Base-by-base conservation (phyloP, 768 basidiomycete genomes). In the Mycena leptocephala region DNA sequence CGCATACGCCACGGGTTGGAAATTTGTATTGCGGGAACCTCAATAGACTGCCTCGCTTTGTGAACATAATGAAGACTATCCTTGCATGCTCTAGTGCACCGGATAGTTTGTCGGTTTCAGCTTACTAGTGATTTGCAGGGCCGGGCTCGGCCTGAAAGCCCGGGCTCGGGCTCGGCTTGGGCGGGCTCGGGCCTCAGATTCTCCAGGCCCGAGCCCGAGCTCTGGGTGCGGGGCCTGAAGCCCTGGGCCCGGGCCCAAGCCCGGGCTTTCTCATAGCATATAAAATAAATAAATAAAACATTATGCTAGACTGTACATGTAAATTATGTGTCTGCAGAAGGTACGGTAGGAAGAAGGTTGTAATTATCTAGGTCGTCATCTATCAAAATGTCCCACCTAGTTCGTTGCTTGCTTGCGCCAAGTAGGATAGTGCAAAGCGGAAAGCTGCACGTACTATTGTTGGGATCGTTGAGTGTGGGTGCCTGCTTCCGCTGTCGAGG, bases 151-250 rank as follows among this genome's bases (percentile, higher is more conserved):
- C 37, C 37, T 39, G 37, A 39, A 39, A 39, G 37, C 37, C 37
- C 37, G 37, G 37, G 37, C 37, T 39, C 37, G 37, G 37, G 37
- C 37, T 39, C 37, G 37, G 37, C 37, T 39, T 39, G 37, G 37
- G 37, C 37, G 37, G 37, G 37, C 37, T 39, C 37, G 37, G 37
- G 37, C 37, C 37, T 39, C 64, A 66, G 28, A 66, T 66, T 66
- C 64, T 51, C 64, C 64, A 66, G 46, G 51, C 30, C 64, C 64
- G 64, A 66, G 64, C 64, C 64, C 64, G 64, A 66, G 64, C 64
- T 30, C 64, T 66, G 64, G 64, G 46, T 66, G 46, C 46, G 46
- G 46, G 64, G 62, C 64, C 59, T 33, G 22, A 53, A 20, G 64
- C 48, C 51, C 51, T 8, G 11, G 51, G n/a, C n/a, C n/a, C 46